These are phyloP conservation scores for Kodamaea leandrae DNA, from an alignment of 805 yeast genomes.

Conservation along the genomic window DNA sequence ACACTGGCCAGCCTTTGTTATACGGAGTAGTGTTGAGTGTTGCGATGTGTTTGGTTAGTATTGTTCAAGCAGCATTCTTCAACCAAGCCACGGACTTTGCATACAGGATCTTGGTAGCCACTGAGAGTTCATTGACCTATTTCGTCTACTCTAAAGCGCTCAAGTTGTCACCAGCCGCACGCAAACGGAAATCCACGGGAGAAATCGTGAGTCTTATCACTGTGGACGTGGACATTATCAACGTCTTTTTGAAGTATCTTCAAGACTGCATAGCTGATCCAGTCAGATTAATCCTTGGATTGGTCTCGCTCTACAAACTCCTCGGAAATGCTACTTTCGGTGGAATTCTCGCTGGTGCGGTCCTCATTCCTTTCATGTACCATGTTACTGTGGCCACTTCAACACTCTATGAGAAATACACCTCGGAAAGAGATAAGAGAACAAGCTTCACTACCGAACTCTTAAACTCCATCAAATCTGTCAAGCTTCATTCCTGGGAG, in stretches of 20 bases:
- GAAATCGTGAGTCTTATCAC: constrained; percentile 34
- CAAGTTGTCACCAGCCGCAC: constrained; percentile 28
- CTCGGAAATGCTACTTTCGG: constrained; percentile 36
- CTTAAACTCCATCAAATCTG: constrained; percentile 35
- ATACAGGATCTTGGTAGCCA: constrained; percentile 13
- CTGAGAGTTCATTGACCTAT: constrained; percentile 21
- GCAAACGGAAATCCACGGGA: constrained; percentile 31
- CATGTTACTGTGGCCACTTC: constrained; percentile 22
- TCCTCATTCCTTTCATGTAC: constrained; percentile 34
- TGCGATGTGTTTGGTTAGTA: constrained; percentile 24
- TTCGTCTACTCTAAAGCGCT: constrained; percentile 29
- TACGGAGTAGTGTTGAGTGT: constrained; percentile 26
- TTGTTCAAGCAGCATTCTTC: constrained; percentile 19
- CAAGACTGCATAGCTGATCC: constrained; percentile 24
- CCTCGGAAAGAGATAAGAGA: constrained; percentile 37
- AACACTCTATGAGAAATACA: constrained; percentile 22
- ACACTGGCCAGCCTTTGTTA: constrained; percentile 21
- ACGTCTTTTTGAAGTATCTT: constrained; percentile 15
- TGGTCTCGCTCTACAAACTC: constrained; percentile 32
- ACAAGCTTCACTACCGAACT: constrained; percentile 37
- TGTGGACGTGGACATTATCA: constrained; percentile 24
- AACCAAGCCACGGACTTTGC: constrained; percentile 17
- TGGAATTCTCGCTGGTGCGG: constrained; percentile 30
- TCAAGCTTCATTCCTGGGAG: constrained; percentile 44
- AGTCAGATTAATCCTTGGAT: constrained; percentile 22